Evolutionary conservation across 176 grass and related monocot genomes (phyloP), one percentile per base, ranked within the genome.

Genomic region (barley (Hordeum vulgare)): DNA sequence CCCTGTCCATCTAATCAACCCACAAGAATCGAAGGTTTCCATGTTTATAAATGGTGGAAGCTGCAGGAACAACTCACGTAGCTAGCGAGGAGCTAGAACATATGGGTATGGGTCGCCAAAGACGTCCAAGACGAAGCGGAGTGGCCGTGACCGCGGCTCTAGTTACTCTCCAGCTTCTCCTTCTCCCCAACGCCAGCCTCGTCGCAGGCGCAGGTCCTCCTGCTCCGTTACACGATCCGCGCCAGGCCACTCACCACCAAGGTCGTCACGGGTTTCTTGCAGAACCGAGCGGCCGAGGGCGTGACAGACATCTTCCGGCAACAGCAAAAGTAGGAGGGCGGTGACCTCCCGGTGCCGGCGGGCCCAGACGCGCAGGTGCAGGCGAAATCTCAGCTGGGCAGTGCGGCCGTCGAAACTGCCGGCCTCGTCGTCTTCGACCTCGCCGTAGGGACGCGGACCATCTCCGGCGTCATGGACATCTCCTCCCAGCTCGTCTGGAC

Each of bases 371-470:
- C 49, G 49, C 6, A 54, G 17, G 6, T 18, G 17, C 49, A 54
- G 49, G 49, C 49, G 2, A 5, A 7, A 6, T 5, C 36, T 6
- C 66, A 41, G 66, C 66, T 70, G 2, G 66, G 66, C 66, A 21
- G 20, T 20, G 66, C 66, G 20, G 36, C 77, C 5, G 40, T 61
- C 77, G 17, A 64, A 5, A 31, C 9, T 14, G 28, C 25, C 9
- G 71, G 51, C 28, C 3, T 64, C 71, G 26, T 75, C 67, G 23
- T 64, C 57, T 64, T 77, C 70, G 31, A 77, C 82, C 42, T 84
- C 70, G 12, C 66, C 35, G 9, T 84, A n/a, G 82, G 82, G 26
- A 65, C 29, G 28, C 82, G 77, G 62, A 66, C 9, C 45, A 44
- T 84, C n/a, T 47, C 56, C 15, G 35, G 41, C 17, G 12, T 72